Base-by-base conservation (phyloP, 495 filamentous ascomycete species). In the Neurospora hispaniola region DNA sequence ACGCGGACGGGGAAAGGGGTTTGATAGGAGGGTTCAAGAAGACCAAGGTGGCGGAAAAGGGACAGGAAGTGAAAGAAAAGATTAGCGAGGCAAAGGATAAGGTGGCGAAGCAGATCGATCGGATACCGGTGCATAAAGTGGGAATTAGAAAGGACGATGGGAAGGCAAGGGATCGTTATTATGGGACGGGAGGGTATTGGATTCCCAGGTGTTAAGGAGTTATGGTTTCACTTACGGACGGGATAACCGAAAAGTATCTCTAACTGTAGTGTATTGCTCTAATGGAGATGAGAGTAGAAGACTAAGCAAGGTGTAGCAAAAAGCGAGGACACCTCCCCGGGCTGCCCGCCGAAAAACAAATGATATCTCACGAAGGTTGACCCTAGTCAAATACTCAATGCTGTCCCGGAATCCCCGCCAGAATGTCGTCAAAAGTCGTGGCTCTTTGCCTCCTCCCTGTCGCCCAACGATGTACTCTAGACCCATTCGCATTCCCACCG, bases 121-220 rank as follows among this genome's bases (percentile, higher is more conserved):
- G 82, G 69, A 79, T 89, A 2, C 87, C 87, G 4, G 74, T 90
- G 42, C 85, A 90, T 75, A 76, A 81, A 66, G 75, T 87, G 7
- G 89, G 89, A 0, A 83, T 91, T 68, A 83, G 90, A 41, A 85
- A 82, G 12, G 78, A 79, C 5, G 78, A 80, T n/a, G 88, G 84
- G 27, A 81, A 80, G 69, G 77, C 80, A 41, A 83, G 80, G 78
- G 89, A 90, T 76, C 75, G 77, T 73, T 77, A 77, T 7, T 74
- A 80, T 71, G 83, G 84, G 27, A 78, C 72, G 31, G 83, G 84
- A 1, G 84, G 84, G 42, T 77, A 82, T 73, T 86, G 83, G 78
- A 82, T 86, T 76, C 76, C 74, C 23, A 78, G 81, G 70, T 82
- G 23, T 27, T 27, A 14, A 31, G 18, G 18, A 0, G 46, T 54